Evolutionary conservation across 306 rosid genomes (phyloP), one percentile per base, ranked within the genome.

Genomic region (Potentilla sterilis): DNA sequence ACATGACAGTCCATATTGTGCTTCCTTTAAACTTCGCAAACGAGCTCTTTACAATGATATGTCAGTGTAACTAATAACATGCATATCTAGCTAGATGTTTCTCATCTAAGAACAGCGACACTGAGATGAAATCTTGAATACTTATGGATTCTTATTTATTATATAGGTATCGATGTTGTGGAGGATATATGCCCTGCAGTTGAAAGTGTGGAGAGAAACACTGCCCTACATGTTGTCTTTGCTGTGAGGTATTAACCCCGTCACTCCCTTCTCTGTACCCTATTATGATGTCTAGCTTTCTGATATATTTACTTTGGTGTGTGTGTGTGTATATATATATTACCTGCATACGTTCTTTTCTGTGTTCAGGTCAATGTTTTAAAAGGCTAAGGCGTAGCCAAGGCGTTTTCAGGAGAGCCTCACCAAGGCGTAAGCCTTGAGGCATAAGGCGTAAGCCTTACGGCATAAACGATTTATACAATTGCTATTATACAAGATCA

Each of bases 181-280:
- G 86, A 75, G 95, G 95, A 70, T 91, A 89, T 81, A 85, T 88
- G 97, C 95, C 97, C 44, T 89, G 95, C 70, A 90, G 96, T 49
- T 92, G 96, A 51, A 86, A 77, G 42, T 90, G 85, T 83, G 96
- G 92, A 40, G 96, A 90, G 82, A 86, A 86, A 19, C 42, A 73
- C 19, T 90, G 88, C 55, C 92, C 96, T 62, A 82, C 82, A 78
- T 78, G 81, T 74, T 91, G 93, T 82, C 89, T 89, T 22, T 44
- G 78, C 70, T 85, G 89, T 5, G 97, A 91, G 97, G 97, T 91
- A 81, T 21, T 12, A 3, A 18, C 3, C 14, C 28, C 28, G 28
- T 28, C n/a, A 1, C 72, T 0, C 55, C 54, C n/a, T 48, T 38
- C 34, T 69, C 5, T 47, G 28, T 43, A 11, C 74, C 21, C 62